These are phyloP conservation scores for Hymenoscyphus repandus DNA, from an alignment of 2,329 filamentous ascomycete species.

Conservation along the genomic window DNA sequence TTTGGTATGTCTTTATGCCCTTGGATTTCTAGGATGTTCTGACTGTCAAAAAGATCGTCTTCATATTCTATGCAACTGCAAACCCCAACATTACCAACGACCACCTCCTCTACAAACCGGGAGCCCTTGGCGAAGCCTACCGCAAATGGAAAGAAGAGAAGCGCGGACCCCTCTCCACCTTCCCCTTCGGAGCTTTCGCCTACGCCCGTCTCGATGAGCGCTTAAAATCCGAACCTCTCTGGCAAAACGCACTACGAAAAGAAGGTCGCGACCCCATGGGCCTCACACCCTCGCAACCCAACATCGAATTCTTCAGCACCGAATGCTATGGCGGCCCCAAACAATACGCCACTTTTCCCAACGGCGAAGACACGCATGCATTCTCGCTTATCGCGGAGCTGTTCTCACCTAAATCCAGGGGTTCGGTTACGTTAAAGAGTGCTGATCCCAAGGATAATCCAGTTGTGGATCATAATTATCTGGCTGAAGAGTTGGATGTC, in stretches of 20 bases:
- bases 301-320: constrained; percentile 58
- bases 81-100: constrained; percentile 50
- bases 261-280: constrained; percentile 59
- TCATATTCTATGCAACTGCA: constrained; percentile 56
- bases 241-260: constrained; percentile 44
- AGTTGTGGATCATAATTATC: constrained; percentile 52
- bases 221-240: constrained; percentile 47
- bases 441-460: constrained; percentile 46
- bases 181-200: constrained; percentile 59
- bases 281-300: constrained; percentile 49
- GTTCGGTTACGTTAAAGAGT: constrained; percentile 46
- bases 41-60: constrained; percentile 39
- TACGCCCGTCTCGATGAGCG: constrained; percentile 58
- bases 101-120: constrained; percentile 49
- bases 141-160: constrained; percentile 53
- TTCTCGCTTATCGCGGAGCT: constrained; percentile 56
- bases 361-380: constrained; percentile 44
- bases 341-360: constrained; percentile 48
- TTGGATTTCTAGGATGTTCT: background rate
- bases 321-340: constrained; percentile 58
- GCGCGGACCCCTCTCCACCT: constrained; percentile 51
- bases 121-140: constrained; percentile 46
- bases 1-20: constrained; percentile 31
- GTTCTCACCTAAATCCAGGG: constrained; percentile 52
- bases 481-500: constrained; percentile 52